Conservation (phyloP, 169 alveolate species). For the Fabrea salina region DNA sequence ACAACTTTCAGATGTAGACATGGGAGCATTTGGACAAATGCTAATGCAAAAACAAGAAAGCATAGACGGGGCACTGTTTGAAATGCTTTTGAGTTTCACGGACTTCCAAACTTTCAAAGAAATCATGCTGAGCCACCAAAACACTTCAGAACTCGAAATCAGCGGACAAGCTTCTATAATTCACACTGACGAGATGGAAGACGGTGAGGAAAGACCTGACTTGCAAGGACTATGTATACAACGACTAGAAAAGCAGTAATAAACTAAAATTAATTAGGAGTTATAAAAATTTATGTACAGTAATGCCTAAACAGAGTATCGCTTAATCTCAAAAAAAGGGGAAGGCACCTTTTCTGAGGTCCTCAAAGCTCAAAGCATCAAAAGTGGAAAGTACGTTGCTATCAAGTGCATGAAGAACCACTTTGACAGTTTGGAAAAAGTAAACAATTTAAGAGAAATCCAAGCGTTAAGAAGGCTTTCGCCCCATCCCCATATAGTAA, state of each 20-base stretch:
- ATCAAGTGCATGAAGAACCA: constrained; percentile 88
- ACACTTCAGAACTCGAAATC: constrained; percentile 26
- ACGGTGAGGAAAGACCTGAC: constrained; percentile 50
- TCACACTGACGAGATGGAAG: constrained; percentile 43
- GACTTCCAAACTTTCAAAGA: constrained; percentile 73
- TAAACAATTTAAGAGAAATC: constrained; percentile 81
- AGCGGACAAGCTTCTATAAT: constrained; percentile 29
- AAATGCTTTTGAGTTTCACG: constrained; percentile 52
- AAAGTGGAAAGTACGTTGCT: constrained; percentile 85
- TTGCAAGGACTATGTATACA: constrained; percentile 32
- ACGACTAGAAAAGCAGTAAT: background rate
- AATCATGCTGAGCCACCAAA: constrained; percentile 68
- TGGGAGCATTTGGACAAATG: constrained; percentile 58
- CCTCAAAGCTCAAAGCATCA: constrained; percentile 78
- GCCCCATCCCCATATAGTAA: constrained; percentile 84
- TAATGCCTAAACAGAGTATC: constrained; percentile 41
- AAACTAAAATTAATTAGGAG: too few relatives aligned
- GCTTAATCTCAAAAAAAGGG: constrained; percentile 83
- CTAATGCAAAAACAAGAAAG: constrained; percentile 60
- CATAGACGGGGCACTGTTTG: constrained; percentile 77
- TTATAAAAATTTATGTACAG: constrained; percentile 30
- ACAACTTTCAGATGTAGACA: constrained; percentile 54
- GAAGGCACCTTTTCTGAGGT: constrained; percentile 92
- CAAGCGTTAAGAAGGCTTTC: constrained; percentile 84
- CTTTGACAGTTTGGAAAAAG: constrained; percentile 78